Evolutionary conservation across 371 early-diverging fungal species (phyloP), one percentile per base, ranked within the genome.

Genomic region (Mucor velutinosus): DNA sequence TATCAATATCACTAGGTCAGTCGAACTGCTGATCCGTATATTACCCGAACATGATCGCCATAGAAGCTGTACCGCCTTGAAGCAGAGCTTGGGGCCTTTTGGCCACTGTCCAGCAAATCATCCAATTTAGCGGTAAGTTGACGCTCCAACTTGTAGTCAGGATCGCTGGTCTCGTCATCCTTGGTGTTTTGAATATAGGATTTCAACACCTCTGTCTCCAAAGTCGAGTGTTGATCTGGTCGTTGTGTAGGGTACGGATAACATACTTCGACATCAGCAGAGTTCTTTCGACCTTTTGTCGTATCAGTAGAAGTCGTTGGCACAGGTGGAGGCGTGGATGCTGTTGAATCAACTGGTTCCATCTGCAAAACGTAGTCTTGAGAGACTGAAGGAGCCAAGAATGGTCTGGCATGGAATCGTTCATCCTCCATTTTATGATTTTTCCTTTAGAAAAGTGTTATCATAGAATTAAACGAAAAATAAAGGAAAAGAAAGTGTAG

Each of bases 41-140:
- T 47, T 74, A 76, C 80, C 32, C 64, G 61, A 23, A 73, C 30
- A 29, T 71, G 69, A 30, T 73, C 77, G 15, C 72, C 75, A 61
- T 72, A 76, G 11, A 71, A 33, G 58, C 76, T 81, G n/a, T 59
- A 71, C 30, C 72, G 58, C 45, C 72, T 62, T 19, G 68, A 37
- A n/a, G 56, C 37, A 2, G 64, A 53, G 2, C 37, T 30, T 19
- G 53, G 60, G 12, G 67, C 68, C 30, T 59, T 49, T 4, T 30
- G 58, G 5, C 35, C 33, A 25, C 25, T 29, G 19, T 72, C 70
- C 4, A 69, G 17, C n/a, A 73, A 62, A 49, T 73, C 73, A 37
- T 66, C 66, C 17, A 73, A 33, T 56, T 62, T 69, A 14, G 70
- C 73, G 2, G 69, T 66, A 19, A 73, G 21, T 56, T 60, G 65